Percentiles rank a stretch among this genome's conserved stretches.
phyloP scores from a whole-genome alignment of 78 protist species.

The Protostelium mycophagum region DNA sequence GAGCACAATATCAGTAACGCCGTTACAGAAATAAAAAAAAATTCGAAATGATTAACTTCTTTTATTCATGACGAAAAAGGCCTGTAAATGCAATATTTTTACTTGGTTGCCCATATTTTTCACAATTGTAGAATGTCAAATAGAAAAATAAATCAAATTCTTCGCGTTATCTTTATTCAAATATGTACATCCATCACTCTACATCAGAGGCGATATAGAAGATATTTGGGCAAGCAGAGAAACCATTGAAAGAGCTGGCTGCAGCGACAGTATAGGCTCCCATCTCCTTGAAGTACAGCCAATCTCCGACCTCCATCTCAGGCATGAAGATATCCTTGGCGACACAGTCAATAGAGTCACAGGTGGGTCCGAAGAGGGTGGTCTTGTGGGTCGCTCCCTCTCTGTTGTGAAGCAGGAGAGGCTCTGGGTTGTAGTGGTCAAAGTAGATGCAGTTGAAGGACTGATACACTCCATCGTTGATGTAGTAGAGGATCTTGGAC shows the following conservation, averaged over 20 bases:
- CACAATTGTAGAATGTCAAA: too few relatives aligned
- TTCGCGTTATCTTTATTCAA: too few relatives aligned
- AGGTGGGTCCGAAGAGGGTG: constrained; percentile 97
- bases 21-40: too few relatives aligned
- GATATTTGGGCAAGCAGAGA: constrained; percentile 4
- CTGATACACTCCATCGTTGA: constrained; percentile 92
- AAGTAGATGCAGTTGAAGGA: constrained; percentile 91
- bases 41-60: too few relatives aligned
- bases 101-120: too few relatives aligned
- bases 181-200: too few relatives aligned
- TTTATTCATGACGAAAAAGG: too few relatives aligned
- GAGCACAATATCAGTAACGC: too few relatives aligned
- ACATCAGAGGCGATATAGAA: not conserved
- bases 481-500: constrained; percentile 74
- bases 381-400: constrained; percentile 38
- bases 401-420: constrained; percentile 24
- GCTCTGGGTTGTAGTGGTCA: constrained; percentile 73
- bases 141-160: too few relatives aligned
- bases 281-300: constrained; percentile 86
- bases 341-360: constrained; percentile 92
- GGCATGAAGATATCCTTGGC: constrained; percentile 64
- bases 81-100: too few relatives aligned
- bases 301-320: constrained; percentile 87
- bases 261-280: constrained; percentile 97
- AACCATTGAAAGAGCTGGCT: constrained; percentile 88